phyloP scores from a whole-genome alignment of 495 filamentous ascomycete genomes.

The Podospora tetraspora region DNA sequence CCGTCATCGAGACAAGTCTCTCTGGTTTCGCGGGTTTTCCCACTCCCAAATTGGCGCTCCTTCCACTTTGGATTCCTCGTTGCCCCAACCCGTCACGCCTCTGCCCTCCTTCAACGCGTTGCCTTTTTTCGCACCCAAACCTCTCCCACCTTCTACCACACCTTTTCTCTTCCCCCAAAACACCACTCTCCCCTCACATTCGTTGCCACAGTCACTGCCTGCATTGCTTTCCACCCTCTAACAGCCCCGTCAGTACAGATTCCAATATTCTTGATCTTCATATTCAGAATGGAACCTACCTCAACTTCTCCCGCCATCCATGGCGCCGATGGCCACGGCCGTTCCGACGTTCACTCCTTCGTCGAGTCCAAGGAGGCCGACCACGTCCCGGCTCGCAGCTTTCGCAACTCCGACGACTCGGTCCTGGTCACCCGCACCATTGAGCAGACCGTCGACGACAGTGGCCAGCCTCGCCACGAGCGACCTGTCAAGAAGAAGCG shows the following conservation, averaged over 20 bases:
- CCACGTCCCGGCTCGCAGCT: neutral
- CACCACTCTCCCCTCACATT: neutral
- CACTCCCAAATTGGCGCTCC: neutral
- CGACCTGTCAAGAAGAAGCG: neutral
- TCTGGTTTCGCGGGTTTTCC: neutral
- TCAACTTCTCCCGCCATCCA: neutral
- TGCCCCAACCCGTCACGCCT: neutral
- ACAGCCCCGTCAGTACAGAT: neutral
- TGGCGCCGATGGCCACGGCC: neutral
- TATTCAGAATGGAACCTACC: neutral
- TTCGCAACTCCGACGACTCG: neutral
- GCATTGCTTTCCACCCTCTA: neutral
- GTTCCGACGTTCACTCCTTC: neutral
- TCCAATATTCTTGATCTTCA: neutral
- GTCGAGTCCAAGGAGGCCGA: neutral
- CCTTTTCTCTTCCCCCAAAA: neutral
- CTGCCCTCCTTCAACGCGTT: neutral
- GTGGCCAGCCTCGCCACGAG: neutral
- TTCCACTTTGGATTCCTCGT: neutral
- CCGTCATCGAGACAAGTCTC: neutral
- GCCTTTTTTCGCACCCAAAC: neutral
- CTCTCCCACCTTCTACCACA: neutral
- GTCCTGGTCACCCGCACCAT: neutral
- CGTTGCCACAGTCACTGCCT: neutral
- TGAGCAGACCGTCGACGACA: neutral